Evolutionary conservation across 768 basidiomycete species (phyloP).

Genomic region (Naganishia vishniacii): DNA sequence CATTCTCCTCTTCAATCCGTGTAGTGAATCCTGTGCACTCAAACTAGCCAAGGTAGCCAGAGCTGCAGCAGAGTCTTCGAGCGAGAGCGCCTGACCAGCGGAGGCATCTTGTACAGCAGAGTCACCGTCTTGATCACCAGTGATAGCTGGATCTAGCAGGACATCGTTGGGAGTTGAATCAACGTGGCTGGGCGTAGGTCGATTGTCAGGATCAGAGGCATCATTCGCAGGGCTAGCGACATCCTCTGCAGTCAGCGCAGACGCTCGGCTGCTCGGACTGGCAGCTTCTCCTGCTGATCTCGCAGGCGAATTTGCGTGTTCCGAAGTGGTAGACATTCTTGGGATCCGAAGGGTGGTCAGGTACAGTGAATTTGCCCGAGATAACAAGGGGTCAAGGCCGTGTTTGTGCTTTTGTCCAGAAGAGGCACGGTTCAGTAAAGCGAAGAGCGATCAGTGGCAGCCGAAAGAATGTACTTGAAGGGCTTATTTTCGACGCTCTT

Average conservation of each 20-base stretch:
- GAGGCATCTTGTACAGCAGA: background rate
- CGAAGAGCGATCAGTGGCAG: too few species aligned
- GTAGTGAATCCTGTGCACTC: conserved; percentile 1
- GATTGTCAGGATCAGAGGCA: background rate
- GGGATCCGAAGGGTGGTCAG: background rate
- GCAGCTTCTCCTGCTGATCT: background rate
- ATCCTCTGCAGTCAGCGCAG: background rate
- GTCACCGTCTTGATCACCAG: background rate
- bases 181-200: background rate
- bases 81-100: background rate
- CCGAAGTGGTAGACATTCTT: conserved; percentile 2
- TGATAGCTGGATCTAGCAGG: conserved; percentile 16
- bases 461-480: too few species aligned
- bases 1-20: conserved; percentile 17
- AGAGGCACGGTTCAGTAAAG: too few species aligned
- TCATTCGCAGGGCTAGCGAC: background rate
- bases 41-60: conserved; percentile 1
- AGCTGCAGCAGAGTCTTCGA: conserved; percentile 5
- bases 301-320: conserved; percentile 7
- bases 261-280: background rate
- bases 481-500: too few species aligned
- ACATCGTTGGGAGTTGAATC: background rate
- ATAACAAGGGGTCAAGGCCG: background rate
- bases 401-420: background rate
- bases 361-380: background rate